Conservation (phyloP, 2,329 filamentous ascomycete species). For the Colletotrichum higginsianum region DNA sequence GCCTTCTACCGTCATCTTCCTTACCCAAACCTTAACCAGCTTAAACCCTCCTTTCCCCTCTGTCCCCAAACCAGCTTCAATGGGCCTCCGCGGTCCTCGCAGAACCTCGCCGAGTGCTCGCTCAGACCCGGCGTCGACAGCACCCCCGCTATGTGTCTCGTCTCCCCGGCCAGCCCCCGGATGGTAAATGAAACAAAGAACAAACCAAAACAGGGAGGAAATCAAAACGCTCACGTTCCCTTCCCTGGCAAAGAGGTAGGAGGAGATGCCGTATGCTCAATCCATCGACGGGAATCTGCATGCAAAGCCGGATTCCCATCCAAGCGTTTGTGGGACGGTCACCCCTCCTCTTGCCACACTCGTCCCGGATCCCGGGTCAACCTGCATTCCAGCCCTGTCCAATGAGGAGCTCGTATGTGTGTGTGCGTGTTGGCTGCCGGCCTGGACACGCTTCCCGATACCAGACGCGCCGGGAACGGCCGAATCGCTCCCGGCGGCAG, state of each 20-base stretch:
- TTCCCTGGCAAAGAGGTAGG: neutral
- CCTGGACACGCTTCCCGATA: neutral
- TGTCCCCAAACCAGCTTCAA: neutral
- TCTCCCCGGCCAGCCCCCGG: neutral
- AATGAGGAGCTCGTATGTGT: neutral
- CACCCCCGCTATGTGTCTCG: neutral
- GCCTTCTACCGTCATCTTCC: slow-evolving; percentile 22
- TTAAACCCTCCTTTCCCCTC: neutral
- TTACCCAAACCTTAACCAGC: slow-evolving; percentile 27
- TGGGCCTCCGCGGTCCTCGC: neutral
- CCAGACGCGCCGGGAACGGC: slow-evolving; percentile 13
- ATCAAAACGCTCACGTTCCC: neutral
- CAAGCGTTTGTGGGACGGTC: neutral
- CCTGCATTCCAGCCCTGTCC: slow-evolving; percentile 15
- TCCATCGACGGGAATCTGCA: neutral
- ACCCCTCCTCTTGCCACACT: neutral
- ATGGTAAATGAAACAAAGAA: neutral
- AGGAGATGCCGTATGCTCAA: neutral
- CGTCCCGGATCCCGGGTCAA: slow-evolving; percentile 9
- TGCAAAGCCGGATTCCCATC: slow-evolving; percentile 11
- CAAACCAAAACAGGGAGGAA: neutral
- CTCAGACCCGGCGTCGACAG: neutral
- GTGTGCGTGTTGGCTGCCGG: neutral
- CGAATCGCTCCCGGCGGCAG: neutral
- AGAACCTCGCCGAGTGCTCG: neutral